A percentile compares a stretch with the other conserved stretches of the same genome.
Evolutionary conservation across 345 rosid species (phyloP).

Genomic region (Heritiera fomes): DNA sequence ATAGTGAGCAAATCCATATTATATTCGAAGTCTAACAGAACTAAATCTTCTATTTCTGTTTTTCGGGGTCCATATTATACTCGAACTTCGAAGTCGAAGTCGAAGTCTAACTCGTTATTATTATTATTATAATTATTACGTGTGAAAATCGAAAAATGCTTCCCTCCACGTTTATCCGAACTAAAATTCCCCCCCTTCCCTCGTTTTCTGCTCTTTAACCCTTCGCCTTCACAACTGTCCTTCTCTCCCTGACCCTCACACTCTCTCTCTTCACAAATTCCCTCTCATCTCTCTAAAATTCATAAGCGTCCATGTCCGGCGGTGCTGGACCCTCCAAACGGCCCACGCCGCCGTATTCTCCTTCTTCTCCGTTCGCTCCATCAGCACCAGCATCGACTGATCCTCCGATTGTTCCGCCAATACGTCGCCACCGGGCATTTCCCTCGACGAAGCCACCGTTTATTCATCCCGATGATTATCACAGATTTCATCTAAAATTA

Average conservation of each 20-base stretch:
- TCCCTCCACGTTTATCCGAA: constrained; percentile 80
- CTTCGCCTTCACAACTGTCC: constrained; percentile 20
- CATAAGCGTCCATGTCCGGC: constrained; percentile 45
- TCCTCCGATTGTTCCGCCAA: constrained; percentile 63
- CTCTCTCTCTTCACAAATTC: neutral
- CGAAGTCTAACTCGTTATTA: too few relatives aligned
- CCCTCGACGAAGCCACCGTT: constrained; percentile 80
- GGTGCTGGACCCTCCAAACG: constrained; percentile 47
- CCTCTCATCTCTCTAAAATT: neutral
- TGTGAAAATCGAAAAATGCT: constrained; percentile 15
- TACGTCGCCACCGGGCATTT: constrained; percentile 75
- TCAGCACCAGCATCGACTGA: constrained; percentile 30
- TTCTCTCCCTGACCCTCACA: constrained; percentile 30
- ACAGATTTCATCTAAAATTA: constrained; percentile 48
- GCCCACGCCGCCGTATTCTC: constrained; percentile 35
- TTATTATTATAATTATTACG: too few relatives aligned
- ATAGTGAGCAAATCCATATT: too few relatives aligned
- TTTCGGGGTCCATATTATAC: too few relatives aligned
- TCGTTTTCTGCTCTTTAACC: constrained; percentile 49
- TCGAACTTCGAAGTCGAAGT: too few relatives aligned
- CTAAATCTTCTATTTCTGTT: too few relatives aligned
- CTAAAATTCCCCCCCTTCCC: constrained; percentile 70
- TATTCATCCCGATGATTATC: constrained; percentile 60
- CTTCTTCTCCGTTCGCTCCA: constrained; percentile 31
- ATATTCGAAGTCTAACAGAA: too few relatives aligned